Evolutionary conservation across 345 rosid species (phyloP), one percentile per base, ranked within the genome.

Genomic region (Lenwebbia sp.): DNA sequence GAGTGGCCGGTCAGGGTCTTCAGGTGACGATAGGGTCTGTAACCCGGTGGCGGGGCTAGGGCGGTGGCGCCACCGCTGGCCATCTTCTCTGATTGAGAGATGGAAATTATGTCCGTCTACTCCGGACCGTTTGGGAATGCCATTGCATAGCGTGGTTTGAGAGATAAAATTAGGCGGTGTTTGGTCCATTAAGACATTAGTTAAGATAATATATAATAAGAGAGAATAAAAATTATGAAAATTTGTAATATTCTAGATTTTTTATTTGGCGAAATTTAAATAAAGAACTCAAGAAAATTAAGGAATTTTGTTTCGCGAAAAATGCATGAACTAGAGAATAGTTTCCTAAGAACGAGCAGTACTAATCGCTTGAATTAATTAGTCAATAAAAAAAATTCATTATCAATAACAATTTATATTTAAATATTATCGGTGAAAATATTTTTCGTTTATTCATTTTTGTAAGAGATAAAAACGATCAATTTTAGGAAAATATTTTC

Each of bases 1-100:
- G 86, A 82, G 89, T 96, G 99, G 22, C 87, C 95, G 49, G 89
- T 87, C 74, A 95, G 93, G 90, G 95, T 93, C 92, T 90, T 93
- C 11, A 88, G 86, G 70, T 86, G 95, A 41, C 97, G 95, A 90
- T 94, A 95, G 3, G 97, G 96, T 37, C 85, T 93, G 88, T 92
- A 94, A 1, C 30, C 86, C 76, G 83, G 58, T 11, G 88, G 86
- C 47, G 93, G 90, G 7, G 91, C 40, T 14, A 51, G 85, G 51
- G 85, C 81, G 83, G 81, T 19, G 30, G 88, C 88, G 86, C 86
- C 87, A n/a, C 85, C 50, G 83, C 75, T 85, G 52, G 89, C 85
- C 87, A 85, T 85, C 51, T 37, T 37, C 19, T 84, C 51, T 9
- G 74, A 40, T 56, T 47, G 17, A 15, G 17, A 15, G 21, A 22